These are phyloP conservation scores for Debaryomyces sp. DNA, from an alignment of 1,139 yeast species.

Conservation along the genomic window DNA sequence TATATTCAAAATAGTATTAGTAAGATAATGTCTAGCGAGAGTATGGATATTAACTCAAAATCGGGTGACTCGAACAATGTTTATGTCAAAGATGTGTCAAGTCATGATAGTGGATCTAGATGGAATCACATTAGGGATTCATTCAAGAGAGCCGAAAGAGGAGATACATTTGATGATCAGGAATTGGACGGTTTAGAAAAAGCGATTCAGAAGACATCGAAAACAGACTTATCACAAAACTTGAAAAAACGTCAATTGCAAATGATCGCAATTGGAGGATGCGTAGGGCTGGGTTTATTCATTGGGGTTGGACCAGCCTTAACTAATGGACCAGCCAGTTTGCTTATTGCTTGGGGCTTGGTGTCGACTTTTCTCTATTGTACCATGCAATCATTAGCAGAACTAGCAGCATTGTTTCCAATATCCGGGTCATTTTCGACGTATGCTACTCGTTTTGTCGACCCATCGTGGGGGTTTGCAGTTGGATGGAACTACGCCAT, in stretches of 20 bases:
- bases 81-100: not conserved
- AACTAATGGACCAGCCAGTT: slow-evolving; percentile 39
- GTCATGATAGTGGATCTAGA: slow-evolving; percentile 8
- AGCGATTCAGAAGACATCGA: slow-evolving; percentile 17
- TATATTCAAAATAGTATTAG: not conserved
- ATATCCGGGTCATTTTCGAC: slow-evolving; percentile 74
- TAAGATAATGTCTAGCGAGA: not conserved
- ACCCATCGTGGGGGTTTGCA: slow-evolving; percentile 76
- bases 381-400: slow-evolving; percentile 71
- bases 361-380: slow-evolving; percentile 55
- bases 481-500: slow-evolving; percentile 72
- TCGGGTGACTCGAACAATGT: not conserved
- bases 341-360: slow-evolving; percentile 46
- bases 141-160: slow-evolving; percentile 31
- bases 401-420: slow-evolving; percentile 67
- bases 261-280: slow-evolving; percentile 44
- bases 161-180: slow-evolving; percentile 7
- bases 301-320: slow-evolving; percentile 43
- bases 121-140: slow-evolving; percentile 37
- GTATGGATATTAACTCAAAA: slow-evolving; percentile 1
- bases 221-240: slow-evolving; percentile 26
- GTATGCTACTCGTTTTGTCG: slow-evolving; percentile 64
- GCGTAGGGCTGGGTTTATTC: slow-evolving; percentile 41
- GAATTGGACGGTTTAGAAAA: slow-evolving; percentile 14
- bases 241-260: slow-evolving; percentile 38